Evolutionary conservation across 176 grass and related monocot genomes (phyloP), one percentile per base, ranked within the genome.

Genomic region (Rhynchospora breviuscula): DNA sequence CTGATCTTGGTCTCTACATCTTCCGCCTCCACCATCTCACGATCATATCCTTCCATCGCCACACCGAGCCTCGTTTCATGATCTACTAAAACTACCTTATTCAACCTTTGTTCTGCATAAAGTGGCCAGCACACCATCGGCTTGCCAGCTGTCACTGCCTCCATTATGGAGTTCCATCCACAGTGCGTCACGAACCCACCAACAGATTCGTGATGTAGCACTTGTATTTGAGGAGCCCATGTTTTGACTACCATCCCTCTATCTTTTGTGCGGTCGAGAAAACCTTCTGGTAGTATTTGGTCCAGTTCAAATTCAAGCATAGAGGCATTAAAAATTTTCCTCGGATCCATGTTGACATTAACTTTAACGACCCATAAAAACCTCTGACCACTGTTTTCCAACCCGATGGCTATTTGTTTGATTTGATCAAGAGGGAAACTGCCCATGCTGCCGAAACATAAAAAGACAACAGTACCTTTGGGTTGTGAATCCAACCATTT

Each of bases 141-240:
- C 44, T 89, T 83, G 33, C 91, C 94, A 14, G 86, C 69, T 59
- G 81, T 79, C 45, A 88, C 45, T 1, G 83, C 85, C 86, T 97
- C 94, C 67, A 93, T 79, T 84, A 82, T 56, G 14, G 94, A 94
- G 88, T 92, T 97, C 94, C 94, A 97, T 1, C 94, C 94, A 47
- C 91, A 91, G 79, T 94, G 94, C 8, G 91, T 92, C 56, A 94
- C 68, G 18, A 97, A 97, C 3, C 86, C 86, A 1, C 88, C 91
- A 9, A 92, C 85, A 15, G 94, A 86, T 47, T 47, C 82, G 84
- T 97, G 94, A 49, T 65, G 62, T 52, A 97, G 40, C 15, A 91
- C 86, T 80, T 83, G 81, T 0, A 85, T 59, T 85, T 97, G 94
- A 0, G 94, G 94, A 57, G 89, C 89, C 94, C 94, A 97, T 83